These are phyloP conservation scores for Geotrichum fermentans DNA, from an alignment of 1,139 yeast genomes.

Conservation along the genomic window DNA sequence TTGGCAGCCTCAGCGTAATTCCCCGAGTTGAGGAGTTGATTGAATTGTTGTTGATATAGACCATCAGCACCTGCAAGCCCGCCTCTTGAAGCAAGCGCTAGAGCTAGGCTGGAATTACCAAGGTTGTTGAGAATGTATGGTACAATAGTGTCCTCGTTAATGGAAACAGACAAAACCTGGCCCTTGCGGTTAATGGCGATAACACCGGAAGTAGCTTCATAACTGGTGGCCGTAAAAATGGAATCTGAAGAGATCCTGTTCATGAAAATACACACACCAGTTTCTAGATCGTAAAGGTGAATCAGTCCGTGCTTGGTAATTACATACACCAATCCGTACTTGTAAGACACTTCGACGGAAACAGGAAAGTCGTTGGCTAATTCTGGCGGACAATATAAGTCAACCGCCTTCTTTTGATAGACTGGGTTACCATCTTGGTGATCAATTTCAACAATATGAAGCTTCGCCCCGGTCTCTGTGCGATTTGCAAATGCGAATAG, in stretches of 20 bases:
- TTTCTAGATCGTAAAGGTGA: constrained; percentile 89
- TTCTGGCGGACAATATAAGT: constrained; percentile 94
- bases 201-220: constrained; percentile 69
- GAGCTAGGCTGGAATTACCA: constrained; percentile 80
- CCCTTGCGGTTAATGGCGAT: constrained; percentile 92
- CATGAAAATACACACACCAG: constrained; percentile 88
- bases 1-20: constrained; percentile 91
- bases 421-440: constrained; percentile 82
- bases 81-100: constrained; percentile 88
- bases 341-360: constrained; percentile 77
- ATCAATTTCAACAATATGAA: constrained; percentile 94
- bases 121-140: constrained; percentile 86
- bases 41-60: constrained; percentile 87
- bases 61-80: constrained; percentile 97
- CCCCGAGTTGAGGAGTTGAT: constrained; percentile 74
- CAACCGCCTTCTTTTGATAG: constrained; percentile 84
- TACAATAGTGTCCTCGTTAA: constrained; percentile 76
- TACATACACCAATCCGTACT: constrained; percentile 81
- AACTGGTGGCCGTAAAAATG: constrained; percentile 82
- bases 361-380: constrained; percentile 96
- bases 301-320: constrained; percentile 95
- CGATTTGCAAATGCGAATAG: constrained; percentile 85
- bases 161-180: constrained; percentile 89
- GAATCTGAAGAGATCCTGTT: constrained; percentile 96
- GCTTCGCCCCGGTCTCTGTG: constrained; percentile 74